Evolutionary conservation across 2,329 filamentous ascomycete species (phyloP), one percentile per base, ranked within the genome.

Genomic region (Alternaria ventricosa): DNA sequence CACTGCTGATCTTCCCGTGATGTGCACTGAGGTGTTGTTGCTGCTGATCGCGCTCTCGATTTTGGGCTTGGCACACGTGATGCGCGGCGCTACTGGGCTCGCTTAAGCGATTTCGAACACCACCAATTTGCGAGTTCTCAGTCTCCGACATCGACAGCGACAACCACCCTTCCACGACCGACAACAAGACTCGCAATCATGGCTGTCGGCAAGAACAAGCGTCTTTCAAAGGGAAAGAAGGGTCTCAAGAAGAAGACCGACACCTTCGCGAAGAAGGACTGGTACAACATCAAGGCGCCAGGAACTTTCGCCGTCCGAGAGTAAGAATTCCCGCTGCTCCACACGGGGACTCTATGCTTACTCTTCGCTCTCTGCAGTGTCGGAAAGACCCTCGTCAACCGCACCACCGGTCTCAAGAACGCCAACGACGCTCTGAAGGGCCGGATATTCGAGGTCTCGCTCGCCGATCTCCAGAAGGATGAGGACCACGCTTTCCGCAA

Each of bases 171-270:
- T 70, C 71, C 71, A 75, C 73, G 68, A 70, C 66, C 73, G 71
- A 69, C 68, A 71, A 66, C 64, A 70, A 74, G 80, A 84, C 84
- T 88, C 87, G 87, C 87, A 89, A 90, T 84, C 84, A 91, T 93
- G 91, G 91, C 91, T 88, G 91, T 93, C 85, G 91, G 91, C 87
- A 93, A 93, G 93, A 99, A 99, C 91, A 99, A 99, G 94, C 94
- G 96, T 89, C 90, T 99, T 88, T 98, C 96, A 76, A 99, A 99
- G 90, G 96, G 96, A 88, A 99, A 98, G 93, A 99, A 99, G 91
- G 95, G 96, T 85, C 89, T 98, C 84, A 98, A 98, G 93, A 98
- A 99, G 95, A 95, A 95, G 88, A 95, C 94, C 81, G 96, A 99
- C 85, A 95, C 96, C 81, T 98, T 98, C 89, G 89, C 94, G 81